Evolutionary conservation across 129 eudicot species (phyloP), one percentile per base, ranked within the genome.

Genomic region (Lactuca saligna): DNA sequence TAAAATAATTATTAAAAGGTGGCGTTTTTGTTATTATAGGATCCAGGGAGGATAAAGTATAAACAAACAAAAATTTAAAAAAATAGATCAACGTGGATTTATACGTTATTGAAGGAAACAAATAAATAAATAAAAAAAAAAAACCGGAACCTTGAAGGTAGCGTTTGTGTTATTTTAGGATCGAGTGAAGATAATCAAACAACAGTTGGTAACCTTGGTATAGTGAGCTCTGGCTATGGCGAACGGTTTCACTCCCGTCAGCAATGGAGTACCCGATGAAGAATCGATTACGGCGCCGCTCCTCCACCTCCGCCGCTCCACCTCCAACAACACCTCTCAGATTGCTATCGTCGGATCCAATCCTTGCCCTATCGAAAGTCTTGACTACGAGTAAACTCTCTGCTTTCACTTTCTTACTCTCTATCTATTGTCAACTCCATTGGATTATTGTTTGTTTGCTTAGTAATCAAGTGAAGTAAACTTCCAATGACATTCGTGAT

Each of bases 301-400:
- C 53, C 83, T 86, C 63, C 79, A 16, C 57, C 82, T 85, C 78
- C 91, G 80, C 51, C 86, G 85, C 17, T 75, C 84, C 29, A 37
- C 81, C 37, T 82, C 83, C 64, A 87, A 90, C 75, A 35, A 32
- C 70, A 87, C 95, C 51, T 90, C 97, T 31, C 97, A 90, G 65
- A 76, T 87, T 59, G 97, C 97, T 46, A 77, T 90, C 68, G 95
- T 90, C 54, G 97, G 97, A 70, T 84, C 95, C 73, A 83, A 70
- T 66, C 69, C 81, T 66, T 87, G 92, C 76, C 90, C 87, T 11
- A 79, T 91, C 64, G 95, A 91, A 80, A 91, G 97, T 71, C 97
- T 91, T 69, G 97, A 91, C 61, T 91, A 91, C 58, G 97, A 91
- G 97, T 91, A 49, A 3, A 49, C 63, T 49, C 46, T 5, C 5